Evolutionary conservation across 1,284 basidiomycete species (phyloP).

Genomic region (Fistulina hepatica): DNA sequence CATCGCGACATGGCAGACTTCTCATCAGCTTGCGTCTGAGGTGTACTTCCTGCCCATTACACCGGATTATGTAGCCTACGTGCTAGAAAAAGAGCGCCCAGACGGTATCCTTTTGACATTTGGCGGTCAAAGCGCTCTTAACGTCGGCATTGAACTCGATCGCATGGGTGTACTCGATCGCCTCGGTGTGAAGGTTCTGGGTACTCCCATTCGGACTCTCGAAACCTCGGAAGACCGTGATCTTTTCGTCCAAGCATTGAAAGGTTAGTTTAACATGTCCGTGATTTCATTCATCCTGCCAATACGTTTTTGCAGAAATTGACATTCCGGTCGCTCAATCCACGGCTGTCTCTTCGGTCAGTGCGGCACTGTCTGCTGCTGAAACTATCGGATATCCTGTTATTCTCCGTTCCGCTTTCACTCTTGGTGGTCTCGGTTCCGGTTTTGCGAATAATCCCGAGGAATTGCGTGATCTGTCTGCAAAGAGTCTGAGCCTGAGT

Average conservation of each 20-base stretch:
- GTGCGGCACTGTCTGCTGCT: slow-evolving; percentile 86
- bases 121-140: slow-evolving; percentile 95
- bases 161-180: slow-evolving; percentile 96
- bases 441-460: slow-evolving; percentile 96
- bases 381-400: slow-evolving; percentile 93
- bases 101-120: slow-evolving; percentile 98
- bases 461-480: slow-evolving; percentile 89
- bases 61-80: slow-evolving; percentile 95
- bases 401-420: slow-evolving; percentile 96
- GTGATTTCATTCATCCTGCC: slow-evolving; percentile 2
- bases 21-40: slow-evolving; percentile 90
- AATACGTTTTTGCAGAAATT: slow-evolving; percentile 57
- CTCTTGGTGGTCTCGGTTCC: slow-evolving; percentile 95
- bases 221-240: slow-evolving; percentile 97
- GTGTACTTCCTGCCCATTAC: slow-evolving; percentile 98
- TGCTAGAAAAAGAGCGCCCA: slow-evolving; percentile 95
- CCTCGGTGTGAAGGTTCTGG: slow-evolving; percentile 89
- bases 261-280: slow-evolving; percentile 50
- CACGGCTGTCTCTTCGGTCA: slow-evolving; percentile 94
- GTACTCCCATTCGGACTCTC: slow-evolving; percentile 89
- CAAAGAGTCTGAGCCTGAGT: slow-evolving; percentile 82
- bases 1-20: slow-evolving; percentile 96
- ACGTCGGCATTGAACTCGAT: slow-evolving; percentile 96
- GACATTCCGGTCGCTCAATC: slow-evolving; percentile 96
- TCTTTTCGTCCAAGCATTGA: slow-evolving; percentile 93